A percentile compares a stretch with the other conserved stretches of the same genome.
These are phyloP conservation scores for Blastomyces emzantsi DNA, from an alignment of 2,329 filamentous ascomycete species.

Conservation along the genomic window DNA sequence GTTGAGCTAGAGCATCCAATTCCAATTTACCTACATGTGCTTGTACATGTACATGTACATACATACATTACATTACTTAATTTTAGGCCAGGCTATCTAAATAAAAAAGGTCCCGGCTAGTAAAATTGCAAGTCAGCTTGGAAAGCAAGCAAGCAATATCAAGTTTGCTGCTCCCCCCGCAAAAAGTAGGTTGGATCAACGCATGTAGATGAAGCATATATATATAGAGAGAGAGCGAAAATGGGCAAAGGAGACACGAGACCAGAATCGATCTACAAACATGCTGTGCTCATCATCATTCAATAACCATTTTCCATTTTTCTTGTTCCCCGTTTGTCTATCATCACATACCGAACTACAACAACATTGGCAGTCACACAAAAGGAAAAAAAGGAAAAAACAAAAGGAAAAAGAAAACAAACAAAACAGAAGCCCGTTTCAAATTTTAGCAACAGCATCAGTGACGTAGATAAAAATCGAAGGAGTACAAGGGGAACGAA, in stretches of 20 bases:
- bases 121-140: not conserved
- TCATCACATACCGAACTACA: not conserved
- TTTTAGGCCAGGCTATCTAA: not conserved
- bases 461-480: not conserved
- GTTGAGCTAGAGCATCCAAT: too few relatives aligned
- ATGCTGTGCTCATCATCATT: slow-evolving; percentile 2
- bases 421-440: not conserved
- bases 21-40: too few relatives aligned
- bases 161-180: not conserved
- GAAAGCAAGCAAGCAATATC: not conserved
- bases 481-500: not conserved
- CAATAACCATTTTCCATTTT: not conserved
- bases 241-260: slow-evolving; percentile 8
- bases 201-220: not conserved
- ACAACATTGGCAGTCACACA: not conserved
- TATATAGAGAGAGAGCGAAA: slow-evolving; percentile 5
- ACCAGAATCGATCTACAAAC: slow-evolving; percentile 4
- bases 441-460: not conserved
- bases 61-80: not conserved
- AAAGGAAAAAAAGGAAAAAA: not conserved
- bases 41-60: too few relatives aligned
- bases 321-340: not conserved
- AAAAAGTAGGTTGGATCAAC: not conserved
- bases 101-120: too few relatives aligned
- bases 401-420: not conserved